Base-by-base conservation (phyloP, 2,329 filamentous ascomycete genomes). In the Talaromyces sp. region DNA sequence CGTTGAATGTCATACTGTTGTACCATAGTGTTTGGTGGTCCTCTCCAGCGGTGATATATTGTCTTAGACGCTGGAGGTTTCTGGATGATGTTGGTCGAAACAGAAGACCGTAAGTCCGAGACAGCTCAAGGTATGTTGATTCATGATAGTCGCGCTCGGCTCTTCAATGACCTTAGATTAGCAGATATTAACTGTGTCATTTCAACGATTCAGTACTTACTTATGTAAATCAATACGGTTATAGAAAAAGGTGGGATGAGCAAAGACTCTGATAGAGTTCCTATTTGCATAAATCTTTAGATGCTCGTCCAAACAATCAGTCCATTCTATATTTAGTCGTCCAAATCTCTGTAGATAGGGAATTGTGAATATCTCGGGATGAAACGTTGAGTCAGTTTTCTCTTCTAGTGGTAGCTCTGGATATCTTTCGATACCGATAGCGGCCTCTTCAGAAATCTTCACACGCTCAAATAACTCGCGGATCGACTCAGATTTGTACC, bases 281-380 rank as follows among this genome's bases (percentile, higher is more conserved):
- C 55, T 5, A 38, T 43, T 31, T 46, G 55, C 27, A 49, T 57
- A 57, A 19, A 57, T 49, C 21, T 57, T 60, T 2, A 53, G 38
- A 54, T 60, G 58, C 8, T 60, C 55, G n/a, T 60, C 54, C 50
- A 60, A 49, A 35, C 46, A 57, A 49, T 60, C 49, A 6, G 58
- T 60, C 58, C 58, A 60, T 11, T 60, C 55, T 32, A 57, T 53
- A 17, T 60, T 56, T 6, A 53, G 27, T 11, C 19, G 24, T 29
- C 55, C 55, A 35, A 57, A 60, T 7, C 11, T 8, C 38, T 53
- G 55, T 24, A 57, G 21, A 29, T 60, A 60, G 11, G n/a, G 13
- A 29, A 60, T 26, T 1, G 46, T 24, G 13, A 57, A 57, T 9
- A 57, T 57, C n/a, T 57, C 49, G 14, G 58, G 55, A 8, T 46